These are phyloP conservation scores for Lodderomyces beijingensis DNA, from an alignment of 1,139 yeast species.

Conservation along the genomic window DNA sequence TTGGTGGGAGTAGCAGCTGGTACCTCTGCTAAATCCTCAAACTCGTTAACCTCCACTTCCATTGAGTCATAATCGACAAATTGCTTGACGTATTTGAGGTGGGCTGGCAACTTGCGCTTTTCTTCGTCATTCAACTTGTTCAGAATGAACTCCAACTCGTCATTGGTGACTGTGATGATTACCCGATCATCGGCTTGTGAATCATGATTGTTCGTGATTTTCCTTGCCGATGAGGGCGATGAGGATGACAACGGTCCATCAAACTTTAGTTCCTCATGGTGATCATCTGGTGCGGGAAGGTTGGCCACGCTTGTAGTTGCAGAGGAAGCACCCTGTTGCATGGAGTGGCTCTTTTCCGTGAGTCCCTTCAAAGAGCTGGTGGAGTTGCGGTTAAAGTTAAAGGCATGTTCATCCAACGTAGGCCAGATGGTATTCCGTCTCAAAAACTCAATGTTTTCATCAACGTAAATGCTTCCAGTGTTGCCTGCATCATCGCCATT, in stretches of 20 bases:
- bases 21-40: constrained; percentile 21
- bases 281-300: background rate
- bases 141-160: constrained; percentile 28
- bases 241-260: background rate
- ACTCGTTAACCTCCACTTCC: constrained; percentile 29
- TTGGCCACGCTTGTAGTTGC: background rate
- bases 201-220: too few species aligned
- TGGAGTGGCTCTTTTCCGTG: constrained; percentile 5
- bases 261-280: background rate
- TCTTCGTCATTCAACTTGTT: constrained; percentile 25
- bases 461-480: constrained; percentile 25
- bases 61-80: constrained; percentile 34
- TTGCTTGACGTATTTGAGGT: constrained; percentile 37
- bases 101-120: constrained; percentile 31
- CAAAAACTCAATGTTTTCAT: constrained; percentile 32
- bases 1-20: constrained; percentile 1
- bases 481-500: background rate
- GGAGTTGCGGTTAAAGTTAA: background rate
- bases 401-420: constrained; percentile 14
- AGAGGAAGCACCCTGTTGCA: background rate
- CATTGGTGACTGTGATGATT: constrained; percentile 18
- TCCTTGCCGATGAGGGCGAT: background rate
- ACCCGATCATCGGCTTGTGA: background rate
- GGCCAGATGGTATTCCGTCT: constrained; percentile 32
- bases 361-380: constrained; percentile 2